phyloP scores from a whole-genome alignment of 2,329 filamentous ascomycete genomes.

The Aspergillus quadrilineatus region DNA sequence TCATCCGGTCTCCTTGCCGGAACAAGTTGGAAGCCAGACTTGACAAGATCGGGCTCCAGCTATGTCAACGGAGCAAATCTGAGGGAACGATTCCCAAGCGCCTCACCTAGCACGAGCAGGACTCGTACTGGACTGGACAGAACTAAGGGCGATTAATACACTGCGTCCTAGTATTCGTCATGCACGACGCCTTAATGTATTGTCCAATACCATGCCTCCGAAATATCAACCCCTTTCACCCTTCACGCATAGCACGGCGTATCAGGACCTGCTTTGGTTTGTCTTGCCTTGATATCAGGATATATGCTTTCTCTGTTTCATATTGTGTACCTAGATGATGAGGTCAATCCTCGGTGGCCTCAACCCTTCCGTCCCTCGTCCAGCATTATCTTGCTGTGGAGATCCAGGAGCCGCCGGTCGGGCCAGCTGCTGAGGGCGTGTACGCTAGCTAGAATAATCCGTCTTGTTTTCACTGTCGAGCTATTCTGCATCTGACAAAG shows the following conservation, averaged over 20 bases:
- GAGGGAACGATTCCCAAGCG: constrained; percentile 26
- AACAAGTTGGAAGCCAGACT: constrained; percentile 19
- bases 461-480: neutral
- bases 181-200: constrained; percentile 7
- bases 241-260: constrained; percentile 23
- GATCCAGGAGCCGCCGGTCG: constrained; percentile 3
- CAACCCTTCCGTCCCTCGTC: neutral
- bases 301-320: constrained; percentile 11
- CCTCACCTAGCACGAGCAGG: constrained; percentile 36
- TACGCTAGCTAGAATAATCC: constrained; percentile 9
- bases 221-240: constrained; percentile 15
- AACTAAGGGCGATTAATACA: constrained; percentile 32
- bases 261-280: constrained; percentile 15
- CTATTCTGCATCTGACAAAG: neutral
- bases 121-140: constrained; percentile 32
- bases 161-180: neutral
- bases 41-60: constrained; percentile 18
- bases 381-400: neutral
- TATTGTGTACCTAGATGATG: constrained; percentile 16
- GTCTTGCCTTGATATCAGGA: constrained; percentile 8
- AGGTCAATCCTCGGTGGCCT: neutral
- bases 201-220: constrained; percentile 9
- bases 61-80: constrained; percentile 23
- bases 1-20: constrained; percentile 21
- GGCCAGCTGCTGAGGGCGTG: constrained; percentile 8